phyloP scores from a whole-genome alignment of 2,329 filamentous ascomycete genomes.

The Alternaria arborescens region DNA sequence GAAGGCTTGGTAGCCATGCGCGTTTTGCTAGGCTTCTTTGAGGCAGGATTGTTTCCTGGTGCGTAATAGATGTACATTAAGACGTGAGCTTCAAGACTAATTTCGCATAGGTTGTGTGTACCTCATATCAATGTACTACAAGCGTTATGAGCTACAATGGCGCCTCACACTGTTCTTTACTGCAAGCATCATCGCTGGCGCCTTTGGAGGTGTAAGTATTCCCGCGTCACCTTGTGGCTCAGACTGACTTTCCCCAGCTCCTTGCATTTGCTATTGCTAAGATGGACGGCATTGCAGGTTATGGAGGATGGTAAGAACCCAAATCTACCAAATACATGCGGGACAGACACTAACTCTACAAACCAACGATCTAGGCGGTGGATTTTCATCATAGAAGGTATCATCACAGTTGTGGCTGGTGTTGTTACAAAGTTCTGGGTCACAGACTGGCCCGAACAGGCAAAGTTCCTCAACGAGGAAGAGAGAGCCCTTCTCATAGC shows the following conservation, averaged over 20 bases:
- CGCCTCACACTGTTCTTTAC: slow-evolving; percentile 54
- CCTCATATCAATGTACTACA: slow-evolving; percentile 53
- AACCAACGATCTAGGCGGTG: slow-evolving; percentile 29
- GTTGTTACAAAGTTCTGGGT: slow-evolving; percentile 60
- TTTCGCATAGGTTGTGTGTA: slow-evolving; percentile 36
- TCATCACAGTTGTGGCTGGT: slow-evolving; percentile 48
- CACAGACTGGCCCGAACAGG: slow-evolving; percentile 57
- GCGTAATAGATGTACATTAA: background rate
- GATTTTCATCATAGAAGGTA: slow-evolving; percentile 45
- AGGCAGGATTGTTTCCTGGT: slow-evolving; percentile 49
- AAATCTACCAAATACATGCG: no score
- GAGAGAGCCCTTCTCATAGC: slow-evolving; percentile 42
- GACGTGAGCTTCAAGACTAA: background rate
- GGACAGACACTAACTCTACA: background rate
- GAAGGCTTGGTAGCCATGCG: slow-evolving; percentile 59
- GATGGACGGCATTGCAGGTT: slow-evolving; percentile 63
- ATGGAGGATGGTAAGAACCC: slow-evolving; percentile 36
- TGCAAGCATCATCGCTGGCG: slow-evolving; percentile 53
- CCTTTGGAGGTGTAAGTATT: slow-evolving; percentile 49
- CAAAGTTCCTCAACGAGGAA: slow-evolving; percentile 40
- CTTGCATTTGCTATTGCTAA: slow-evolving; percentile 64
- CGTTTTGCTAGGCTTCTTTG: slow-evolving; percentile 49
- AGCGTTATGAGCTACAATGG: slow-evolving; percentile 55
- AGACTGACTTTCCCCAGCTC: slow-evolving; percentile 29
- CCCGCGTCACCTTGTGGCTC: background rate